Evolutionary conservation across 352 stramenopile species (phyloP).

Genomic region (Elongisporangium senticosum): DNA sequence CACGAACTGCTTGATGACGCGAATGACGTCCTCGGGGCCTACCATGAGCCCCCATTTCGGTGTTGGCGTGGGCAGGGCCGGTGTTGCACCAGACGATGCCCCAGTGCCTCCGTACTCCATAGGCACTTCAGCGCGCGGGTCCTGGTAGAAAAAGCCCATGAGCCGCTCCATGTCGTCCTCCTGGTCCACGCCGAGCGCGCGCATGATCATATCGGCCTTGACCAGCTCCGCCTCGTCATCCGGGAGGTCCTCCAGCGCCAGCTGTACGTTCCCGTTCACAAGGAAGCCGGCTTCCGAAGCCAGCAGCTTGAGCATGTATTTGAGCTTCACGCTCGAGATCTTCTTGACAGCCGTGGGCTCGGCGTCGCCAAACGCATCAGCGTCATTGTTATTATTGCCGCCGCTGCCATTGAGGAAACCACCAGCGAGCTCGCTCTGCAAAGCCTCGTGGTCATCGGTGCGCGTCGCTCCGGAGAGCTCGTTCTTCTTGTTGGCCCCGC

Average conservation of each 20-base stretch:
- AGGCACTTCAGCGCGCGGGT: constrained; percentile 47
- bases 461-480: constrained; percentile 4
- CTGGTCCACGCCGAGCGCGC: constrained; percentile 75
- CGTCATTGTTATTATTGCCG: constrained; percentile 17
- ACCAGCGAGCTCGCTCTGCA: constrained; percentile 1
- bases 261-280: constrained; percentile 71
- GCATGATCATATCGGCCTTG: constrained; percentile 86
- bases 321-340: constrained; percentile 79
- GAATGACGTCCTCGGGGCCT: constrained; percentile 81
- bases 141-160: constrained; percentile 73
- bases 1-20: constrained; percentile 85
- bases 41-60: constrained; percentile 67
- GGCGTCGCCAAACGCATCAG: constrained; percentile 48
- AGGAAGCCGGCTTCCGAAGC: constrained; percentile 85
- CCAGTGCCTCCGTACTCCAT: constrained; percentile 19
- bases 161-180: constrained; percentile 85
- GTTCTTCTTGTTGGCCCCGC: constrained; percentile 21
- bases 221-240: constrained; percentile 79
- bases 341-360: constrained; percentile 43
- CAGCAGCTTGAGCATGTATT: constrained; percentile 87
- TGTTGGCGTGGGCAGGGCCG: constrained; percentile 12
- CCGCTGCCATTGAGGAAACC: constrained; percentile 10
- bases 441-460: constrained; percentile 3
- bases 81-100: constrained; percentile 1
- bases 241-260: constrained; percentile 67